Conservation (phyloP, 1,284 basidiomycete species). For the Ceratobasidium papillatum region DNA sequence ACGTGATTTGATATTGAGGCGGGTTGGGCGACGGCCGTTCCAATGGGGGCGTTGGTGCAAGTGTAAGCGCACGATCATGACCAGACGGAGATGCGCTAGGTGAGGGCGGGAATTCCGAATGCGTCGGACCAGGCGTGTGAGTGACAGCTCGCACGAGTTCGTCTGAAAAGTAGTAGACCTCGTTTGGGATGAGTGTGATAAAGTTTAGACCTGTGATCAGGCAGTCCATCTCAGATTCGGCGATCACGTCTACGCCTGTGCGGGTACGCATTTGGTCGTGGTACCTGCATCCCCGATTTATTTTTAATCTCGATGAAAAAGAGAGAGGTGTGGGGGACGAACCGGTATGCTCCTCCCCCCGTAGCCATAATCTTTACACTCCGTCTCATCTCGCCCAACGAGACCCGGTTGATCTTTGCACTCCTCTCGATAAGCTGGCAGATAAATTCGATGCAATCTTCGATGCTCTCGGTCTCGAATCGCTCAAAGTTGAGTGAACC, state of each 20-base stretch:
- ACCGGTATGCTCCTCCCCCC: conserved; percentile 89
- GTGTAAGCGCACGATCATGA: conserved; percentile 25
- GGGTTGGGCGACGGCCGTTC: conserved; percentile 93
- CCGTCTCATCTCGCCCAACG: conserved; percentile 88
- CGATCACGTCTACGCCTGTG: conserved; percentile 83
- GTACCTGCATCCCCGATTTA: conserved; percentile 68
- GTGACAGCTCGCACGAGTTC: conserved; percentile 88
- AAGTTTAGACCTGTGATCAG: conserved; percentile 97
- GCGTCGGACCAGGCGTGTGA: conserved; percentile 58
- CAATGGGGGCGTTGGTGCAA: conserved; percentile 52
- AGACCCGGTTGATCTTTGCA: conserved; percentile 87
- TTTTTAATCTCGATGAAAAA: neutral
- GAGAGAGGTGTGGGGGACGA: neutral
- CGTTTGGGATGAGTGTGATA: conserved; percentile 94
- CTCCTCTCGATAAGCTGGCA: conserved; percentile 87
- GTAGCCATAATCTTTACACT: conserved; percentile 98
- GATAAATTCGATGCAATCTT: conserved; percentile 88
- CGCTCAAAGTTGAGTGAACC: conserved; percentile 98
- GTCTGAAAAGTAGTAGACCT: conserved; percentile 99
- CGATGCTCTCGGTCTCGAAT: conserved; percentile 92
- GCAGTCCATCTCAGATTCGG: conserved; percentile 99
- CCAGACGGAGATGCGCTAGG: conserved; percentile 36
- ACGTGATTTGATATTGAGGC: conserved; percentile 88
- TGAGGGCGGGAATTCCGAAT: conserved; percentile 36
- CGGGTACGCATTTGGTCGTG: conserved; percentile 81